These are phyloP conservation scores for Luffa aegyptiaca DNA, from an alignment of 306 rosid genomes.

Conservation along the genomic window DNA sequence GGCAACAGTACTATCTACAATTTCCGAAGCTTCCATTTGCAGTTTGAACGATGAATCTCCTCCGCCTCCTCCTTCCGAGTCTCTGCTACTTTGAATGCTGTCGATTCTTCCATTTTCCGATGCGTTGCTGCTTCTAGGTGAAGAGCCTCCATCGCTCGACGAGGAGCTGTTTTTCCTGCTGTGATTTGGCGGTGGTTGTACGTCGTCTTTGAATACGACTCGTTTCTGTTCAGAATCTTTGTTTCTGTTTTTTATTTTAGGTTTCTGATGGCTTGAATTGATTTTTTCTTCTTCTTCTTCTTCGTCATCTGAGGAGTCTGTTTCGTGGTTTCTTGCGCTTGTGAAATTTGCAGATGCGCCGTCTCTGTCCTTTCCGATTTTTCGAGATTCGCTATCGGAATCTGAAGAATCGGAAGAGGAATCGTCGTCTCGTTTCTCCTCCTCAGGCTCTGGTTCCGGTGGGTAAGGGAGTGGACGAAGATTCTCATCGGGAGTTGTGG, in stretches of 20 bases:
- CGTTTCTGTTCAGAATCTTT: conserved; percentile 15
- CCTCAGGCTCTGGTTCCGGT: neutral
- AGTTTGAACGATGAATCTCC: neutral
- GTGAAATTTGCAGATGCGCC: neutral
- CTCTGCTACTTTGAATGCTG: conserved; percentile 19
- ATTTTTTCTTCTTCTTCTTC: neutral
- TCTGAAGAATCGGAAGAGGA: conserved; percentile 1
- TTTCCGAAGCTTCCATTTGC: neutral
- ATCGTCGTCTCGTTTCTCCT: too few relatives aligned
- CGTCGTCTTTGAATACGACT: conserved; percentile 1
- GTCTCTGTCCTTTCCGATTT: neutral
- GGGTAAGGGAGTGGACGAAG: conserved; percentile 15
- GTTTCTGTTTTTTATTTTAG: neutral
- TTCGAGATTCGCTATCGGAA: neutral
- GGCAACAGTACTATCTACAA: neutral
- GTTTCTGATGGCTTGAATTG: neutral
- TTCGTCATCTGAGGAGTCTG: neutral
- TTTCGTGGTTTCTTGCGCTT: conserved; percentile 2
- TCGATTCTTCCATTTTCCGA: conserved; percentile 8
- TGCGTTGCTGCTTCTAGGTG: conserved; percentile 15
- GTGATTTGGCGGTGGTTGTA: conserved; percentile 14
- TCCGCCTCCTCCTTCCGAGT: neutral
- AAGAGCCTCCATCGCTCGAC: conserved; percentile 22
- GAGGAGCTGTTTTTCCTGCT: conserved; percentile 24
- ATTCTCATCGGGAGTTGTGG: conserved; percentile 23